phyloP scores from a whole-genome alignment of 345 rosid genomes.

The Dovyalis caffra region DNA sequence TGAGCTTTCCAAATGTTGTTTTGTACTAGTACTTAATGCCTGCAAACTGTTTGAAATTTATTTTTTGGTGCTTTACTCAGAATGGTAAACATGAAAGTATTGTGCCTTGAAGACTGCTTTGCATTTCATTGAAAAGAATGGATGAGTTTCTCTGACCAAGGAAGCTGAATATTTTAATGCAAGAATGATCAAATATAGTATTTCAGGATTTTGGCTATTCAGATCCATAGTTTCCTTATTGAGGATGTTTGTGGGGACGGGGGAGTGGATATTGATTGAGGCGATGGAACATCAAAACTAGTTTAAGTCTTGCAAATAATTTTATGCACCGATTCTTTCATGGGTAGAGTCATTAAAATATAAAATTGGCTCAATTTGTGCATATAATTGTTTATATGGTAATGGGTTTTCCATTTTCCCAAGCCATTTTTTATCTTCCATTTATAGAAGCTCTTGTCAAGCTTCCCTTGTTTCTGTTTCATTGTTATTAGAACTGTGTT shows the following conservation, averaged over 20 bases:
- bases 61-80: not conserved
- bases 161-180: not conserved
- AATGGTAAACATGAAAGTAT: not conserved
- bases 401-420: not conserved
- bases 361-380: not conserved
- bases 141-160: not conserved
- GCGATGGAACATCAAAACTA: not conserved
- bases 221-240: not conserved
- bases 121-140: not conserved
- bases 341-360: not conserved
- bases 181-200: not conserved
- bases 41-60: not conserved
- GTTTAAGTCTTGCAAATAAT: not conserved
- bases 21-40: not conserved
- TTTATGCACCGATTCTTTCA: not conserved
- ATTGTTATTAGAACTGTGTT: not conserved
- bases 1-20: not conserved
- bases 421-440: not conserved
- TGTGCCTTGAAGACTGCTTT: not conserved
- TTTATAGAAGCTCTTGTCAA: not conserved
- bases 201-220: not conserved
- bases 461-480: not conserved
- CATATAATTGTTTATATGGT: not conserved
- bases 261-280: not conserved
- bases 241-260: not conserved